phyloP scores from a whole-genome alignment of 345 rosid genomes.

The Dovyalis caffra region DNA sequence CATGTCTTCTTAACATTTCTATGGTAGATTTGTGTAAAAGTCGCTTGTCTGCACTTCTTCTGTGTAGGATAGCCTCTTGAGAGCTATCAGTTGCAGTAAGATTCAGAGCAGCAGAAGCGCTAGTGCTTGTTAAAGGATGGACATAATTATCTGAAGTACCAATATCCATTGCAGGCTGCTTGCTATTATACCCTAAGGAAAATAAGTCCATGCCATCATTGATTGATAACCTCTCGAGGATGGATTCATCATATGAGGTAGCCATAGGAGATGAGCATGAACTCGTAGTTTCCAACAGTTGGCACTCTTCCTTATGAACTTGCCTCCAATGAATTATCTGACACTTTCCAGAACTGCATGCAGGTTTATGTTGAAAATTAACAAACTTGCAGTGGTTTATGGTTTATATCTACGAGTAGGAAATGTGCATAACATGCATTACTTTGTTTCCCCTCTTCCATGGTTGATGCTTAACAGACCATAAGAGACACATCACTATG shows the following conservation, averaged over 20 bases:
- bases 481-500: not conserved
- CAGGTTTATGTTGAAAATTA: constrained; percentile 6
- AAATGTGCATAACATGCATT: not conserved
- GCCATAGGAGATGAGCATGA: constrained; percentile 42
- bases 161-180: constrained; percentile 34
- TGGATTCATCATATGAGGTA: constrained; percentile 40
- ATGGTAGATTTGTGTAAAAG: constrained; percentile 33
- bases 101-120: constrained; percentile 27
- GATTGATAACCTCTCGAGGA: constrained; percentile 15
- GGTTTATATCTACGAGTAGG: not conserved
- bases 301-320: constrained; percentile 73
- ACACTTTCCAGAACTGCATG: constrained; percentile 84
- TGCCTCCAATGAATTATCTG: constrained; percentile 94
- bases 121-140: constrained; percentile 25
- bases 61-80: constrained; percentile 42
- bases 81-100: constrained; percentile 37
- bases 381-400: not conserved
- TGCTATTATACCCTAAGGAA: constrained; percentile 30
- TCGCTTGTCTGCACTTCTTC: constrained; percentile 44
- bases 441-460: not conserved
- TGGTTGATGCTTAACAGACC: not conserved
- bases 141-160: constrained; percentile 22
- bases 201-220: constrained; percentile 34
- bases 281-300: constrained; percentile 34
- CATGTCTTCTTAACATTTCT: constrained; percentile 48